Percentiles rank a stretch among this genome's conserved stretches.
phyloP scores from a whole-genome alignment of 805 yeast species.

The Barnettozyma californica region DNA sequence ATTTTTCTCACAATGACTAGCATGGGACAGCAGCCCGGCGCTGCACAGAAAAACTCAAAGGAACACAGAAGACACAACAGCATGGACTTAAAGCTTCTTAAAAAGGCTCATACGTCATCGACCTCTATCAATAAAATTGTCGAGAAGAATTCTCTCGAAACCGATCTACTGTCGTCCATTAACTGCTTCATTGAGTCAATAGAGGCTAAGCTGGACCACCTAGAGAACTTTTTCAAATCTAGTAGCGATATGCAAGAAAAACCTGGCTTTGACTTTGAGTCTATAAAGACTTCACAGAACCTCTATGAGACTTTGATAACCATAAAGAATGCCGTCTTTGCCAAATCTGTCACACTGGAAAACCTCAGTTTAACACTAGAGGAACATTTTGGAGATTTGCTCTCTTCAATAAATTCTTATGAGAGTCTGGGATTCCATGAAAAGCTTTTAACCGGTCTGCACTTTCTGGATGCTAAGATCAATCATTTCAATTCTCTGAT shows the following conservation, averaged over 20 bases:
- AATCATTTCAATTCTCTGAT: conserved; percentile 33
- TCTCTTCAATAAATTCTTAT: conserved; percentile 20
- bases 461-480: conserved; percentile 35
- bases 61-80: conserved; percentile 15
- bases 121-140: conserved; percentile 21
- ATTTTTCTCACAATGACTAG: neutral
- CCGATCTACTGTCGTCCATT: conserved; percentile 19
- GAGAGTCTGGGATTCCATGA: conserved; percentile 25
- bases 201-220: conserved; percentile 22
- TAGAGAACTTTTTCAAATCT: conserved; percentile 20
- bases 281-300: conserved; percentile 19
- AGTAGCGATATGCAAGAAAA: neutral
- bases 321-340: conserved; percentile 23
- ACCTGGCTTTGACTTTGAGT: conserved; percentile 12
- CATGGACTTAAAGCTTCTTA: conserved; percentile 19
- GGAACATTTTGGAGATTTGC: conserved; percentile 23
- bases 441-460: conserved; percentile 31
- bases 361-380: conserved; percentile 20
- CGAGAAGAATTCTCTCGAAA: conserved; percentile 21
- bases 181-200: conserved; percentile 23
- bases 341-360: conserved; percentile 19
- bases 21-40: neutral
- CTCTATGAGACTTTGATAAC: conserved; percentile 24
- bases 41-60: neutral
- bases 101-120: conserved; percentile 23